A percentile compares a stretch with the other conserved stretches of the same genome.
Conservation (phyloP, 1,139 yeast genomes). For the Saccharomycopsis phalli region DNA sequence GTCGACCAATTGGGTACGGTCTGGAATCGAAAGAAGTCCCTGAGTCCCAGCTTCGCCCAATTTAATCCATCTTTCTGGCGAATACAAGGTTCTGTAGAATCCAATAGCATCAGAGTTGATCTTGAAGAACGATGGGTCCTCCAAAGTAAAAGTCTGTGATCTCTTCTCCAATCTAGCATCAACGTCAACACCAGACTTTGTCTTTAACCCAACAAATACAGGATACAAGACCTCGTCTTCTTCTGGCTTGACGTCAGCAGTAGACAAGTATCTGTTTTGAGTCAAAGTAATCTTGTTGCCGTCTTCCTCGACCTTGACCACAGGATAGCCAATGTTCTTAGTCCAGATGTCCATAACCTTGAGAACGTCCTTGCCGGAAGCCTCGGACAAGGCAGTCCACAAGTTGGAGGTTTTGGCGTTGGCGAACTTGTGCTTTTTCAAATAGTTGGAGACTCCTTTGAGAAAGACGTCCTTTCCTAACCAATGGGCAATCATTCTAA, state of each 20-base stretch:
- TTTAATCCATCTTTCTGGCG: constrained; percentile 64
- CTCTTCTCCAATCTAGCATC: constrained; percentile 49
- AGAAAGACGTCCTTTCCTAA: constrained; percentile 59
- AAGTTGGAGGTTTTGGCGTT: constrained; percentile 75
- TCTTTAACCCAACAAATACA: constrained; percentile 69
- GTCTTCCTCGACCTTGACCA: constrained; percentile 50
- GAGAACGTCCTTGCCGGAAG: constrained; percentile 65
- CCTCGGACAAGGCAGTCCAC: constrained; percentile 69
- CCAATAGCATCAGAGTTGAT: constrained; percentile 79
- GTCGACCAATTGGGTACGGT: constrained; percentile 78
- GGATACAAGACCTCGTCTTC: constrained; percentile 73
- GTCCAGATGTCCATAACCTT: constrained; percentile 78
- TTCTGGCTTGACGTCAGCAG: constrained; percentile 70
- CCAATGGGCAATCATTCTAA: constrained; percentile 63
- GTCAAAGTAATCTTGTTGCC: constrained; percentile 39
- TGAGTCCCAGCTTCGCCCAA: constrained; percentile 62
- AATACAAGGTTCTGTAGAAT: constrained; percentile 71
- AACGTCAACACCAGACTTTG: constrained; percentile 58
- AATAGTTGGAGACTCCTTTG: constrained; percentile 61
- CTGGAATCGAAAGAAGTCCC: constrained; percentile 67
- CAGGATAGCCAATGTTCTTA: constrained; percentile 76
- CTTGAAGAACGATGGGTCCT: constrained; percentile 55
- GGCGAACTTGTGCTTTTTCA: constrained; percentile 59
- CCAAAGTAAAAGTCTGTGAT: constrained; percentile 39
- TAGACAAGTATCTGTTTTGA: constrained; percentile 68